phyloP scores from a whole-genome alignment of 2,329 filamentous ascomycete species.

The Tolypocladium album region DNA sequence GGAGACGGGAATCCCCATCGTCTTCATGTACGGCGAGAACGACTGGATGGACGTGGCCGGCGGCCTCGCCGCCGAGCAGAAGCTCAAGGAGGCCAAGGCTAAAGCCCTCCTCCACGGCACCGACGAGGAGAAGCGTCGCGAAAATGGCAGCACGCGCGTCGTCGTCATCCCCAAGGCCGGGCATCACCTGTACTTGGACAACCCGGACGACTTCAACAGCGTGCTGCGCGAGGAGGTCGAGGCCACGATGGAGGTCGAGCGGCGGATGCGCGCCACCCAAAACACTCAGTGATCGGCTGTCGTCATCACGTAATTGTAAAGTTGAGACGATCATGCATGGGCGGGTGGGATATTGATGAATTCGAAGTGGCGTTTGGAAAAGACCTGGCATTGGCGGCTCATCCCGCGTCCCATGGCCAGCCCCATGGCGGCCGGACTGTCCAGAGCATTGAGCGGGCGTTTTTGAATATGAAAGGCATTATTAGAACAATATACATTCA shows the following conservation, averaged over 20 bases:
- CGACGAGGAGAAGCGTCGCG: constrained; percentile 55
- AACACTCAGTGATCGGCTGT: not conserved
- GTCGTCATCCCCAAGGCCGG: constrained; percentile 57
- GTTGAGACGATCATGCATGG: too few species aligned
- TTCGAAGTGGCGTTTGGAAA: not conserved
- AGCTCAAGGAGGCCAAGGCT: constrained; percentile 57
- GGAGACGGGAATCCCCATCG: constrained; percentile 65
- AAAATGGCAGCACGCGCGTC: constrained; percentile 77
- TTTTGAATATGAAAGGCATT: not conserved
- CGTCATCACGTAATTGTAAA: not conserved
- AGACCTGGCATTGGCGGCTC: not conserved
- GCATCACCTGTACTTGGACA: constrained; percentile 51
- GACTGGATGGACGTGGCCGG: constrained; percentile 98
- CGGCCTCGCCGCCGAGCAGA: constrained; percentile 69
- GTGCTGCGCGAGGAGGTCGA: constrained; percentile 42
- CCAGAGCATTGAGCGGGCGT: not conserved
- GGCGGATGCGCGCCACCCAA: constrained; percentile 9
- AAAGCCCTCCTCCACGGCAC: constrained; percentile 51
- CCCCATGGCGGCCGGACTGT: not conserved
- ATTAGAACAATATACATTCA: not conserved
- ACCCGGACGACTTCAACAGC: constrained; percentile 46
- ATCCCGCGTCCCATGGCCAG: not conserved
- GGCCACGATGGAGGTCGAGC: constrained; percentile 28
- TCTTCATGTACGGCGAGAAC: constrained; percentile 94
- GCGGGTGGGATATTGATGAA: not conserved